Conservation (phyloP, 805 yeast species). For the Candida dendrica region DNA sequence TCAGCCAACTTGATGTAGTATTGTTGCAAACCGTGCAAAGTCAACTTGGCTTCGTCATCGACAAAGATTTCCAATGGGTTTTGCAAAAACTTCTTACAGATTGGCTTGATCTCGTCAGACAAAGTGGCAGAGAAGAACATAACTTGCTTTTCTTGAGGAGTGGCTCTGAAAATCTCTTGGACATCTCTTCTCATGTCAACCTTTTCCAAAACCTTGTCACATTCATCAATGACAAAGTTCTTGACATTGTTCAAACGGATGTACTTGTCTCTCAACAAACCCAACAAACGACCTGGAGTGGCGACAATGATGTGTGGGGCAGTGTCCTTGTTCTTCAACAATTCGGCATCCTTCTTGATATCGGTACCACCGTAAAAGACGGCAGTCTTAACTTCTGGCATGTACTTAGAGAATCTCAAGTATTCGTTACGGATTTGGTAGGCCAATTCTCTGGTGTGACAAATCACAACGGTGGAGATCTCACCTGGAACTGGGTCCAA, state of each 20-base stretch:
- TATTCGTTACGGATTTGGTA: constrained; percentile 97
- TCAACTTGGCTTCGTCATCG: constrained; percentile 94
- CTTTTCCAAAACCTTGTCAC: constrained; percentile 93
- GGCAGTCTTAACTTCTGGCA: constrained; percentile 96
- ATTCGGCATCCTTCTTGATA: constrained; percentile 76
- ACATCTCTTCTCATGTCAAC: constrained; percentile 96
- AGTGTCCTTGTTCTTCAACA: constrained; percentile 84
- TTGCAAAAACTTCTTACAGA: constrained; percentile 97
- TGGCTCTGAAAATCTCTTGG: constrained; percentile 94
- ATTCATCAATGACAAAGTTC: constrained; percentile 94
- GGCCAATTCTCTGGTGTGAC: constrained; percentile 98
- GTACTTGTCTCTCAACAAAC: constrained; percentile 85
- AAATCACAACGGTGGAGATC: constrained; percentile 86
- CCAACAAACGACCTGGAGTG: constrained; percentile 96
- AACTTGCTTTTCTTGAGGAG: constrained; percentile 97
- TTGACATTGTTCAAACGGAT: constrained; percentile 83
- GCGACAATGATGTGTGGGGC: constrained; percentile 97
- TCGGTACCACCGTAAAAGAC: constrained; percentile 97
- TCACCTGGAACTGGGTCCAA: constrained; percentile 97
- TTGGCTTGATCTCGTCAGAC: constrained; percentile 89
- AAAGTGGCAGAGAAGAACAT: constrained; percentile 99
- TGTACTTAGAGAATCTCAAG: constrained; percentile 93
- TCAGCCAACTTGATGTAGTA: constrained; percentile 86
- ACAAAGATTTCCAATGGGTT: constrained; percentile 95
- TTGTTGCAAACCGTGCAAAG: constrained; percentile 97